Conservation (phyloP, 75 land plant species). For the Isoetes taiwanensis region DNA sequence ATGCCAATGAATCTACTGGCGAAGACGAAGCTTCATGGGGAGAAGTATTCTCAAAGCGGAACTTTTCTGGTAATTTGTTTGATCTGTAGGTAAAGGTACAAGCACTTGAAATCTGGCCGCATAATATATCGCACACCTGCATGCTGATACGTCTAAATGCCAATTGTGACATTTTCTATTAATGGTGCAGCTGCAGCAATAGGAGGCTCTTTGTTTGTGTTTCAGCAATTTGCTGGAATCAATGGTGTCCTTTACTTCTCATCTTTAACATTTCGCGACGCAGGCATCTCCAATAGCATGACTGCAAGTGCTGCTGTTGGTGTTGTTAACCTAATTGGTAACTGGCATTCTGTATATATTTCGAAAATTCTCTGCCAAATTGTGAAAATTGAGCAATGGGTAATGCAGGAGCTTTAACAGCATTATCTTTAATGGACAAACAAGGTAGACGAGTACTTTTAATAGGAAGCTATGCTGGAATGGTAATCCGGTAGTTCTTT, state of each 20-base stretch:
- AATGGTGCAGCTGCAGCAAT: conserved; percentile 57
- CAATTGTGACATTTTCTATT: conserved; percentile 8
- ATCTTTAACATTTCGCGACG: conserved; percentile 71
- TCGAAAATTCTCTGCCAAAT: neutral
- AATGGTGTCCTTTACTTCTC: conserved; percentile 95
- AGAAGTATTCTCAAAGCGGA: neutral
- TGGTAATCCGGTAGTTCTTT: conserved; percentile 28
- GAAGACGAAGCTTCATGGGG: conserved; percentile 17
- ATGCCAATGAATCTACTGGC: conserved; percentile 26
- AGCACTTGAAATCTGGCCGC: no score
- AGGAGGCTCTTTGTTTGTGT: conserved; percentile 65
- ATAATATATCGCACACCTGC: no score
- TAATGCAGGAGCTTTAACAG: conserved; percentile 58
- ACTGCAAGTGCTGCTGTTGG: conserved; percentile 72
- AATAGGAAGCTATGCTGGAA: conserved; percentile 78
- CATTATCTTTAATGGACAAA: conserved; percentile 65
- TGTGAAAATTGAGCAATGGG: neutral
- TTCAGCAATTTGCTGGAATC: conserved; percentile 94
- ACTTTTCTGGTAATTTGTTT: neutral
- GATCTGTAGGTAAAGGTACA: no score
- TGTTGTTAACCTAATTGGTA: conserved; percentile 67
- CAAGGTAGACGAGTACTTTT: conserved; percentile 73
- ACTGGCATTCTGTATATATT: neutral
- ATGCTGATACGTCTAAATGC: no score
- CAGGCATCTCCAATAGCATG: conserved; percentile 51